phyloP scores from a whole-genome alignment of 164 flowering plant genomes.

The Stephania cephalantha region DNA sequence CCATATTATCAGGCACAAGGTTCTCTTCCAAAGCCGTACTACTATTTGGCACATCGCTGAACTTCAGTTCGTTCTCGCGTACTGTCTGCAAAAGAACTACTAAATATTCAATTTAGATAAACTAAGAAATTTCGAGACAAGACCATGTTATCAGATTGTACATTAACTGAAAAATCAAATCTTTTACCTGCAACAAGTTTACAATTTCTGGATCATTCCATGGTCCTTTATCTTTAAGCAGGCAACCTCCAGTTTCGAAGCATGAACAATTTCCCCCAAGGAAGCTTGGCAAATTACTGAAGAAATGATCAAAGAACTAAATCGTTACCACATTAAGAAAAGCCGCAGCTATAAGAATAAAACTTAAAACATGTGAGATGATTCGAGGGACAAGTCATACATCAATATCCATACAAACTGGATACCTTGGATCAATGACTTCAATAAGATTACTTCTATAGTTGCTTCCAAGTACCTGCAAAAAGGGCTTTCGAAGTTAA shows the following conservation, averaged over 20 bases:
- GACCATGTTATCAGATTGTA: neutral
- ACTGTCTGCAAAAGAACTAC: slow-evolving; percentile 26
- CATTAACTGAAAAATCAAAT: neutral
- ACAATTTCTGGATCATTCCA: slow-evolving; percentile 64
- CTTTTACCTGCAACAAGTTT: slow-evolving; percentile 37
- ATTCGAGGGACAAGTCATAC: neutral
- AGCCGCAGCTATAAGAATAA: too few relatives aligned
- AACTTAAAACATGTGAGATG: neutral
- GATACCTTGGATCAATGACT: slow-evolving; percentile 51
- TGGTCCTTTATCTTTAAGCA: slow-evolving; percentile 65
- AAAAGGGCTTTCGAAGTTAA: slow-evolving; percentile 6
- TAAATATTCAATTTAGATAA: slow-evolving; percentile 4
- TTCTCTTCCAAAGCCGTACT: slow-evolving; percentile 18
- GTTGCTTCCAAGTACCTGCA: slow-evolving; percentile 58
- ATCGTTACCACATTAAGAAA: neutral
- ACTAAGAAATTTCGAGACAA: neutral
- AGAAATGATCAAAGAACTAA: slow-evolving; percentile 1
- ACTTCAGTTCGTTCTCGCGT: slow-evolving; percentile 19
- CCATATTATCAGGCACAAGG: slow-evolving; percentile 8
- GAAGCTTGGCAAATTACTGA: slow-evolving; percentile 66
- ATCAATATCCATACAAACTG: neutral
- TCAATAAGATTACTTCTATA: slow-evolving; percentile 37
- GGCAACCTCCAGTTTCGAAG: slow-evolving; percentile 65
- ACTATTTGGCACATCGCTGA: slow-evolving; percentile 11
- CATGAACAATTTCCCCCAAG: slow-evolving; percentile 75